Conservation (phyloP, 345 rosid species). For the Rhizophora apiculata region DNA sequence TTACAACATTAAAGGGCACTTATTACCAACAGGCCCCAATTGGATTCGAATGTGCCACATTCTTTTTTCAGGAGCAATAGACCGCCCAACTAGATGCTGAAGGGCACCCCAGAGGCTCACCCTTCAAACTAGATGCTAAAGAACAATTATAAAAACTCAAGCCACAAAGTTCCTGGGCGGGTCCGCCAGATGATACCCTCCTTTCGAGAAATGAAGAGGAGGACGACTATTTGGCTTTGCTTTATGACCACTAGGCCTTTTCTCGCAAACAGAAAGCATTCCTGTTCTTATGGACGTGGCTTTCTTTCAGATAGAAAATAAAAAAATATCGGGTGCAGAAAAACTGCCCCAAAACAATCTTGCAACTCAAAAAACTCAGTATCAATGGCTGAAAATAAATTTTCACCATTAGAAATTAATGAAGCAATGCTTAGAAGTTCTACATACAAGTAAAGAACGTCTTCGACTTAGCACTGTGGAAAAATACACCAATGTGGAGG, state of each 20-base stretch:
- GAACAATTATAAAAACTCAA: not conserved
- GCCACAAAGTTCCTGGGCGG: constrained; percentile 8
- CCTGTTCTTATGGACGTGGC: constrained; percentile 9
- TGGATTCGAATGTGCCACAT: constrained; percentile 7
- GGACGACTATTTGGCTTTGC: not conserved
- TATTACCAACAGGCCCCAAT: constrained; percentile 1
- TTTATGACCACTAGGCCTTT: constrained; percentile 11
- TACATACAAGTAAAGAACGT: not conserved
- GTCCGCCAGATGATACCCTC: constrained; percentile 13
- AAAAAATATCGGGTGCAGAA: too few species aligned
- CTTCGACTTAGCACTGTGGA: constrained; percentile 12
- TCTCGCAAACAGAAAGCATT: constrained; percentile 14
- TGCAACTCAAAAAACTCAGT: not conserved
- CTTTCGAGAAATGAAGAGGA: constrained; percentile 9
- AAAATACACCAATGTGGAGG: constrained; percentile 8
- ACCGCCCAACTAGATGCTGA: constrained; percentile 6
- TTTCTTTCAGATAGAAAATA: not conserved
- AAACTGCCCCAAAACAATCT: not conserved
- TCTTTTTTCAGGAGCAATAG: constrained; percentile 10
- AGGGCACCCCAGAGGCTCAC: too few species aligned
- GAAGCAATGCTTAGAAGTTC: constrained; percentile 5
- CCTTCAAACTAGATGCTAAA: not conserved
- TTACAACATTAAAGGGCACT: constrained; percentile 4
- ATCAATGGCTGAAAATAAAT: not conserved
- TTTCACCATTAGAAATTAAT: not conserved